Evolutionary conservation across 495 filamentous ascomycete species (phyloP), one percentile per base, ranked within the genome.

Genomic region (Achaetomiella virescens): DNA sequence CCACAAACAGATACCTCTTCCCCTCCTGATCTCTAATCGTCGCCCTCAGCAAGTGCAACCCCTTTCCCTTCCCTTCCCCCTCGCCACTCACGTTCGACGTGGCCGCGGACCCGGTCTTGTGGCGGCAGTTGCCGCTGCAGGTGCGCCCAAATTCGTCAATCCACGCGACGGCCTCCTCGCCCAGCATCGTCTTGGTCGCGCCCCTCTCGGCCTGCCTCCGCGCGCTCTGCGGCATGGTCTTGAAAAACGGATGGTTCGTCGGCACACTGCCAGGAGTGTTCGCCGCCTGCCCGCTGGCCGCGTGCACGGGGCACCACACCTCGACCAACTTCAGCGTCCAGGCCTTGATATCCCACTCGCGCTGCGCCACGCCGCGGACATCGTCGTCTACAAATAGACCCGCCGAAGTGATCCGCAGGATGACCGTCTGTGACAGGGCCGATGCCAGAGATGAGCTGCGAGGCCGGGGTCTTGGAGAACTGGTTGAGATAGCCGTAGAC

Each of bases 291-390:
- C 62, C 62, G 63, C 50, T 64, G 54, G 73, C 65, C 21, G 68
- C 72, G 60, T 81, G 75, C 25, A 72, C 66, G 29, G 87, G 84
- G 61, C 86, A 91, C 83, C 89, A 91, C 68, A 97, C 85, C 77
- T 98, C 93, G 60, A 93, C 83, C 24, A 84, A 75, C 70, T 91
- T 96, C 72, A 98, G 80, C 12, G 89, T 95, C 93, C 93, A 97
- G 17, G 92, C 91, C 67, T 97, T 97, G 69, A 97, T 81, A 67
- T 98, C 93, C 95, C 95, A 98, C 72, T 97, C 95, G 46, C 93
- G 81, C 67, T 96, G 90, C 18, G 86, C 83, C 2, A 95, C 86
- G 38, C 84, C 84, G 17, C 90, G 83, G 36, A 96, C 75, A 62
- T 96, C 93, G 67, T 97, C 95, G 66, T 98, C 93, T 61, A 98